Evolutionary conservation across 2,329 filamentous ascomycete species (phyloP), one percentile per base, ranked within the genome.

Genomic region (Verticillium nubilum): DNA sequence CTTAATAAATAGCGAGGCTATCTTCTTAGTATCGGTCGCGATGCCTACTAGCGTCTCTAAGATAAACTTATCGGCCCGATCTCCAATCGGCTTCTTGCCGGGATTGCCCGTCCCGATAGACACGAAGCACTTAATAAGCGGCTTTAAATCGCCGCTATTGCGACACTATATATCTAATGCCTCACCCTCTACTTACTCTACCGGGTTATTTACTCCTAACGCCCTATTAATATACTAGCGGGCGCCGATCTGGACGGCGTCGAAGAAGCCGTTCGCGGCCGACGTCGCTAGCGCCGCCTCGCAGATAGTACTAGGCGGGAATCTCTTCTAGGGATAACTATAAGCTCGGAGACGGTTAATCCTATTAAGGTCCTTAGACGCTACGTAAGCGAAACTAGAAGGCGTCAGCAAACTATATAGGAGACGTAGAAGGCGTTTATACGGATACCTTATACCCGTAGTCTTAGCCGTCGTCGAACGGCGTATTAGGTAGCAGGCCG

Each of bases 21-120:
- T 77, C 52, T 72, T 66, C 60, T 78, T 73, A 0, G 73, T 76
- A 52, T 79, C 75, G 3, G 70, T 74, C 3, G 70, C 68, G 52
- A 77, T 68, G 2, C 61, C 61, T 47, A 64, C 65, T 17, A 73
- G 47, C 19, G 47, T 52, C 19, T 23, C 2, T 10, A 17, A 2
- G 6, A 52, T 52, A 3, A 23, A 23, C 6, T 52, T 52, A 17
- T 27, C 47, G 19, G 25, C 6, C n/a, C 47, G 2, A 5, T 52
- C 25, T 4, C 12, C 1, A 19, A 27, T 23, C 6, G 47, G 6
- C 47, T 2, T 5, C 19, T 25, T 23, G 19, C 19, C 19, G 2
- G 47, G 47, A 4, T 25, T 27, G 7, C 47, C 47, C 5, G 47
- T 52, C 19, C 47, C 47, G 5, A 52, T 52, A 2, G 47, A 52